These are phyloP conservation scores for Huiozyma sinensis DNA, from an alignment of 805 yeast genomes.

Conservation along the genomic window DNA sequence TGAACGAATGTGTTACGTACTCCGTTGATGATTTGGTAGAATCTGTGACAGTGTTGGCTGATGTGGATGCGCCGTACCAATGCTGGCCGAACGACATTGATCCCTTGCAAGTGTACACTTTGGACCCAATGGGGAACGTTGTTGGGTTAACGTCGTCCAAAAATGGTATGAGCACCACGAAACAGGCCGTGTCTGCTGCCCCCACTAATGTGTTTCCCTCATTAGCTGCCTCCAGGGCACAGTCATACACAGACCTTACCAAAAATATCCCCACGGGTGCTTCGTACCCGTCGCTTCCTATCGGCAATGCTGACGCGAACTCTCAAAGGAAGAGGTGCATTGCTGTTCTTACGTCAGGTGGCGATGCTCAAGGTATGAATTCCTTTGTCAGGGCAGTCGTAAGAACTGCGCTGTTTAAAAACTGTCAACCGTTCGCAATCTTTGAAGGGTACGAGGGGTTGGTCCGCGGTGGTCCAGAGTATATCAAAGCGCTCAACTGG, in stretches of 20 bases:
- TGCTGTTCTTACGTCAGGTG: slow-evolving; percentile 73
- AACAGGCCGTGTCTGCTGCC: slow-evolving; percentile 14
- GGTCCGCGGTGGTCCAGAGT: slow-evolving; percentile 46
- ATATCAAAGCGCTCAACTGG: slow-evolving; percentile 55
- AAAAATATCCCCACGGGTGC: slow-evolving; percentile 5
- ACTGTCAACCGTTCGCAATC: slow-evolving; percentile 54
- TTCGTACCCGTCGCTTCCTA: slow-evolving; percentile 12
- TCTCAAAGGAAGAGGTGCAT: slow-evolving; percentile 32
- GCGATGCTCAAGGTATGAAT: slow-evolving; percentile 75
- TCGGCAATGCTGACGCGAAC: slow-evolving; percentile 1
- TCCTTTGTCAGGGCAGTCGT: slow-evolving; percentile 68
- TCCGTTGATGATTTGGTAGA: slow-evolving; percentile 20
- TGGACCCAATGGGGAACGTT: slow-evolving; percentile 77
- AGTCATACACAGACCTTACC: slow-evolving; percentile 12
- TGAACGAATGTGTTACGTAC: slow-evolving; percentile 29
- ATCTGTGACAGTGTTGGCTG: slow-evolving; percentile 15
- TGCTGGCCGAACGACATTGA: slow-evolving; percentile 58
- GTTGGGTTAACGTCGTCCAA: slow-evolving; percentile 62
- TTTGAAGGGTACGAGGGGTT: slow-evolving; percentile 70
- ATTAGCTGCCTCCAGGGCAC: slow-evolving; percentile 7
- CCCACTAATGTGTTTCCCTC: slow-evolving; percentile 3
- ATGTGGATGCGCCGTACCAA: slow-evolving; percentile 33
- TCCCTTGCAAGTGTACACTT: slow-evolving; percentile 62
- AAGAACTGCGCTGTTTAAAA: slow-evolving; percentile 49
- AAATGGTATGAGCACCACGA: slow-evolving; percentile 43